These are phyloP conservation scores for Melaleuca quinquenervia DNA, from an alignment of 345 rosid species.

Conservation along the genomic window DNA sequence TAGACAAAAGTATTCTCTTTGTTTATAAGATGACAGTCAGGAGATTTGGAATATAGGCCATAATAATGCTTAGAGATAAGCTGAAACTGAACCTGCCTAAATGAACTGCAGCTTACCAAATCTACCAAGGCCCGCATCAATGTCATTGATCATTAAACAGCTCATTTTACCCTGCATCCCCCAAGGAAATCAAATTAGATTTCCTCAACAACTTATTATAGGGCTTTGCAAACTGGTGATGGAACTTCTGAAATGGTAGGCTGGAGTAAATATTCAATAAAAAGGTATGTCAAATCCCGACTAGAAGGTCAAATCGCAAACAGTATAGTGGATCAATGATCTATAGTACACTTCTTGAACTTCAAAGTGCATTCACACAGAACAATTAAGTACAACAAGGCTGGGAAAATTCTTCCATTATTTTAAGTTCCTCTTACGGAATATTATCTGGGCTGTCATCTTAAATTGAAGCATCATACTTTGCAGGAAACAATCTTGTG, in stretches of 20 bases:
- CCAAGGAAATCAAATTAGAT: background rate
- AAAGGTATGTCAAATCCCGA: background rate
- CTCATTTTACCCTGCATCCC: constrained; percentile 92
- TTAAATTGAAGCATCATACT: background rate
- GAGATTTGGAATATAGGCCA: background rate
- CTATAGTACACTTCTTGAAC: background rate
- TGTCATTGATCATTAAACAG: constrained; percentile 90
- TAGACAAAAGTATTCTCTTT: background rate
- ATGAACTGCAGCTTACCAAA: constrained; percentile 50
- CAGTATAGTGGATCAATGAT: background rate
- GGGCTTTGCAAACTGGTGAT: background rate
- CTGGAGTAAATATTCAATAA: background rate
- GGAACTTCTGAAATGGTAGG: background rate
- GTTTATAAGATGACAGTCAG: background rate
- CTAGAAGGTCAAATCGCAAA: background rate
- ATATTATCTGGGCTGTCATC: background rate
- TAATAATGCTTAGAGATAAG: background rate
- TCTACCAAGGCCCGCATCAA: constrained; percentile 97
- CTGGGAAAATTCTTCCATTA: background rate
- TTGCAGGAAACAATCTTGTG: background rate
- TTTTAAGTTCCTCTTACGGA: background rate
- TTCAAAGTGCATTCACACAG: background rate
- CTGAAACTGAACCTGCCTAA: background rate
- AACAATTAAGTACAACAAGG: background rate
- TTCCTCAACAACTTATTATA: background rate